Conservation (phyloP, 202 grass and related monocot genomes). For the Cymbopogon flexuosus region DNA sequence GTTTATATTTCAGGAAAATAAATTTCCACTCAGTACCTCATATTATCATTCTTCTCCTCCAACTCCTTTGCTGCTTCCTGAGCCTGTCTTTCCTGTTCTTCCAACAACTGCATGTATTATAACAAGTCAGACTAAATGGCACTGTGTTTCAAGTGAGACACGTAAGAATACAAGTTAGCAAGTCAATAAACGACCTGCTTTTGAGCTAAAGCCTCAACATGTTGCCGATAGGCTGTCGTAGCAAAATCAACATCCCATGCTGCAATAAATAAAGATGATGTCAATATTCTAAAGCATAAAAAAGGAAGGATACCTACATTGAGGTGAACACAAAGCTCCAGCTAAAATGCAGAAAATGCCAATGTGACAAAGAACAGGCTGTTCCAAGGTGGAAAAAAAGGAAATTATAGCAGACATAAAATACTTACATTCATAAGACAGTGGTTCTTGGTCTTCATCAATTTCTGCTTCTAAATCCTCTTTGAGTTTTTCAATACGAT, state of each 20-base stretch:
- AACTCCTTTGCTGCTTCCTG: constrained; percentile 60
- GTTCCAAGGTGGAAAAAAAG: not conserved
- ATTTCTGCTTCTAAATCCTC: constrained; percentile 97
- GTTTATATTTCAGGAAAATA: not conserved
- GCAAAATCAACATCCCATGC: constrained; percentile 99
- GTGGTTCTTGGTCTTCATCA: constrained; percentile 96
- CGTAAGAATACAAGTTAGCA: constrained; percentile 14
- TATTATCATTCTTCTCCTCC: constrained; percentile 54
- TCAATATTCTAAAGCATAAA: constrained; percentile 1
- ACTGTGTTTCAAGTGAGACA: constrained; percentile 11
- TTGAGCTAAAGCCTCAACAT: constrained; percentile 84
- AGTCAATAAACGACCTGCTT: constrained; percentile 64
- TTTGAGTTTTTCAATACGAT: constrained; percentile 96
- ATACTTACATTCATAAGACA: constrained; percentile 87
- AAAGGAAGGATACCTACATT: not conserved
- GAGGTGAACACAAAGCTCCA: not conserved
- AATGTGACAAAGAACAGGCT: not conserved
- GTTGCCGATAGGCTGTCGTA: constrained; percentile 89
- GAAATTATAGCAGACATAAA: not conserved
- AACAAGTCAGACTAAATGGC: constrained; percentile 25
- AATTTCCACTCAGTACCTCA: constrained; percentile 32
- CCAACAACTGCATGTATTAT: constrained; percentile 60
- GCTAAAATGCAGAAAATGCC: constrained; percentile 10
- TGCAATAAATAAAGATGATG: constrained; percentile 42
- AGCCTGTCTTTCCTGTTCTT: constrained; percentile 86